Conservation (phyloP, 2,329 filamentous ascomycete genomes). For the Claviceps fusiformis region DNA sequence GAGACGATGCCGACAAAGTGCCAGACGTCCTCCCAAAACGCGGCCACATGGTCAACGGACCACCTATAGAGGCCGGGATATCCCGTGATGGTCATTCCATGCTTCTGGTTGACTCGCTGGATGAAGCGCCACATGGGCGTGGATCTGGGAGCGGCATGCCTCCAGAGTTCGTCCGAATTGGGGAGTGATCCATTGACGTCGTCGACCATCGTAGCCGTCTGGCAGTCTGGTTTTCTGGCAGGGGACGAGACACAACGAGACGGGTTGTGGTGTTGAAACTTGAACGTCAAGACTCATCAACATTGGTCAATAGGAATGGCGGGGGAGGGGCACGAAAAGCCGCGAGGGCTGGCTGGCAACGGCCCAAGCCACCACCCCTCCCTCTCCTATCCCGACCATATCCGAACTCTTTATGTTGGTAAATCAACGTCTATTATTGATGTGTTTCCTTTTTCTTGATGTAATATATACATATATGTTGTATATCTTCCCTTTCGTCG, state of each 20-base stretch:
- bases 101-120: slow-evolving; percentile 52
- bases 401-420: no score
- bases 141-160: slow-evolving; percentile 49
- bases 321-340: slow-evolving; percentile 6
- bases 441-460: no score
- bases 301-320: not conserved
- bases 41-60: slow-evolving; percentile 63
- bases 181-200: slow-evolving; percentile 1
- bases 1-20: slow-evolving; percentile 64
- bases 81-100: slow-evolving; percentile 45
- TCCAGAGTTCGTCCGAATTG: slow-evolving; percentile 47
- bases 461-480: no score
- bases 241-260: not conserved
- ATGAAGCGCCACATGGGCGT: slow-evolving; percentile 65
- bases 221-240: not conserved
- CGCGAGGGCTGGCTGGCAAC: not conserved
- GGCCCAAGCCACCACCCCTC: no score
- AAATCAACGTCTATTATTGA: no score
- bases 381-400: not conserved
- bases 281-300: no score
- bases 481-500: no score
- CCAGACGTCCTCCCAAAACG: slow-evolving; percentile 83
- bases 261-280: not conserved
- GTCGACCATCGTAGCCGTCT: slow-evolving; percentile 8
- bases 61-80: slow-evolving; percentile 73